These are phyloP conservation scores for Sonneratia alba DNA, from an alignment of 345 rosid genomes.

Conservation along the genomic window DNA sequence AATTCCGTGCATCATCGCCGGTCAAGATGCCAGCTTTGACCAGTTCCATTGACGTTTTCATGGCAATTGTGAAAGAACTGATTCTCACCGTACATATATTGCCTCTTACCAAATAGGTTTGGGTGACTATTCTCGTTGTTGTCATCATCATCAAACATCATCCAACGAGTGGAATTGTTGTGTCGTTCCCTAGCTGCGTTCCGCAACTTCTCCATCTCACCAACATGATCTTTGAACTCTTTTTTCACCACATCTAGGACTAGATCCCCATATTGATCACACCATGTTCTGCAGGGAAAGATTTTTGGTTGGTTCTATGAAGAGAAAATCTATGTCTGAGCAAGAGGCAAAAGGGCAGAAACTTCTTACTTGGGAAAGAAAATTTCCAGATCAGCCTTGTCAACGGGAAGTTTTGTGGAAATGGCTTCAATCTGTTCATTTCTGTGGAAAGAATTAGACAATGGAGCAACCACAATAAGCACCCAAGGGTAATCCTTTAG, in stretches of 20 bases:
- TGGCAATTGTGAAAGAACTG: neutral
- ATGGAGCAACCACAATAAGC: neutral
- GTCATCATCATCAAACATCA: constrained; percentile 41
- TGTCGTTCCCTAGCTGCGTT: constrained; percentile 34
- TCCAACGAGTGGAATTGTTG: constrained; percentile 42
- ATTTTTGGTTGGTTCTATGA: neutral
- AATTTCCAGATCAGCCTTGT: constrained; percentile 50
- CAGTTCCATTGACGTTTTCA: neutral
- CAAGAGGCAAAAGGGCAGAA: neutral
- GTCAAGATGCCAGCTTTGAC: neutral
- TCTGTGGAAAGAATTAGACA: constrained; percentile 15
- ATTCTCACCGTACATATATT: constrained; percentile 2
- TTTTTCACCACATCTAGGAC: constrained; percentile 63
- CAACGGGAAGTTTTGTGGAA: constrained; percentile 70
- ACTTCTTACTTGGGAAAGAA: constrained; percentile 60
- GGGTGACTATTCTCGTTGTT: constrained; percentile 43
- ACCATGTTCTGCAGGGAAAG: constrained; percentile 42
- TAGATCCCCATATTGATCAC: constrained; percentile 55
- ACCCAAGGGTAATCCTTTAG: neutral
- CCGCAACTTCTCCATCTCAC: constrained; percentile 54
- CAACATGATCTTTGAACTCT: constrained; percentile 65
- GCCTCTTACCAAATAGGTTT: constrained; percentile 34
- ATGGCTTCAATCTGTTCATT: constrained; percentile 73
- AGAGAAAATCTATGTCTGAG: neutral
- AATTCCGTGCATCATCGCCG: neutral